phyloP scores from a whole-genome alignment of 2,329 filamentous ascomycete genomes.

The Aspergillus texensis region DNA sequence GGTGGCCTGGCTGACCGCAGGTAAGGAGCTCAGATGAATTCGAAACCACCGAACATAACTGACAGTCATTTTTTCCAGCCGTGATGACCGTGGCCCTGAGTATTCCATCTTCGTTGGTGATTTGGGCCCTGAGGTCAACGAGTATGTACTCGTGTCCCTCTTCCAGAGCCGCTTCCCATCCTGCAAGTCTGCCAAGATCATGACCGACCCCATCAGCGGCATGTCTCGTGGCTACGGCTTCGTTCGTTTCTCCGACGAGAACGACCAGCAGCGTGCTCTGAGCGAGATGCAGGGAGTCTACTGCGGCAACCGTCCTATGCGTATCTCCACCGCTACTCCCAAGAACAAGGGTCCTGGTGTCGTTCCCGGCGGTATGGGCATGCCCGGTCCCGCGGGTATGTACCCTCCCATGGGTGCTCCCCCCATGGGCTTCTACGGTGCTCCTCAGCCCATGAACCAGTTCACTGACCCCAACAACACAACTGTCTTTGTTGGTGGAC shows the following conservation, averaged over 20 bases:
- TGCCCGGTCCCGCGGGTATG: slow-evolving; percentile 62
- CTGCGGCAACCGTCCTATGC: slow-evolving; percentile 97
- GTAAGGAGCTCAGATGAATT: slow-evolving; percentile 50
- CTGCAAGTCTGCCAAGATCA: slow-evolving; percentile 99
- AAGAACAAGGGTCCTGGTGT: slow-evolving; percentile 76
- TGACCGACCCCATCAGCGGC: slow-evolving; percentile 97
- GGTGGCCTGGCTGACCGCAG: slow-evolving; percentile 92
- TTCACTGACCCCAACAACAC: slow-evolving; percentile 99
- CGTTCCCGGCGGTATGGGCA: slow-evolving; percentile 53
- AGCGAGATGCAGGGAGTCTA: slow-evolving; percentile 99
- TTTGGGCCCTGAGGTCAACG: slow-evolving; percentile 96
- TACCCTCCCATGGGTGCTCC: slow-evolving; percentile 69
- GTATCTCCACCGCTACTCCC: slow-evolving; percentile 94
- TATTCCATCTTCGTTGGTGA: slow-evolving; percentile 98
- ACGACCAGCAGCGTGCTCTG: slow-evolving; percentile 92
- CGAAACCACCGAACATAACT: background rate
- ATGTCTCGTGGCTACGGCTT: slow-evolving; percentile 98
- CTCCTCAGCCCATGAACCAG: slow-evolving; percentile 91
- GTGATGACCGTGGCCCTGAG: slow-evolving; percentile 94
- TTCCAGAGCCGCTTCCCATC: slow-evolving; percentile 96
- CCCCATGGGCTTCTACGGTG: slow-evolving; percentile 65
- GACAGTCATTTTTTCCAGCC: slow-evolving; percentile 41
- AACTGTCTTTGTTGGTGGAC: slow-evolving; percentile 94
- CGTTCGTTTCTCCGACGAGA: slow-evolving; percentile 93
- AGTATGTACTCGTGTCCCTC: slow-evolving; percentile 94